Conservation (phyloP, 1,284 basidiomycete genomes). For the Anthracocystis setariae region DNA sequence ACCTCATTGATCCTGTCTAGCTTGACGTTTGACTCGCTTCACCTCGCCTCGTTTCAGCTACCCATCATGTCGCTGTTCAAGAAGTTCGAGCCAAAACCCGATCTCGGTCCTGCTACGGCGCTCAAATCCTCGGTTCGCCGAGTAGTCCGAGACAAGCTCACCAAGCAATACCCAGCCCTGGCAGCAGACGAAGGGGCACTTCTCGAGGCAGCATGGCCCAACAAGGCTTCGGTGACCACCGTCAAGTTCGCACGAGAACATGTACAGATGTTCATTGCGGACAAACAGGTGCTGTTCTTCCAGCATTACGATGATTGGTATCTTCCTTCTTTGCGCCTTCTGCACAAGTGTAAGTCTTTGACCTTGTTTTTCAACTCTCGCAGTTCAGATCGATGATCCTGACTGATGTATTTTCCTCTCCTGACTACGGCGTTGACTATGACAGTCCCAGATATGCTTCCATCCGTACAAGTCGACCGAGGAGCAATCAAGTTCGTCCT, state of each 20-base stretch:
- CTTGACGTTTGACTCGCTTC: neutral
- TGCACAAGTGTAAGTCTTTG: slow-evolving; percentile 77
- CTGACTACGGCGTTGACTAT: neutral
- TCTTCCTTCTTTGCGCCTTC: slow-evolving; percentile 84
- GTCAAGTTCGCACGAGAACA: slow-evolving; percentile 94
- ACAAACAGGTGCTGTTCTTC: slow-evolving; percentile 89
- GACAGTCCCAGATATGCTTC: slow-evolving; percentile 75
- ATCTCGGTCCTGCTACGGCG: slow-evolving; percentile 90
- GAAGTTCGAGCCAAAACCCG: slow-evolving; percentile 75
- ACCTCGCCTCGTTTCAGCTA: neutral
- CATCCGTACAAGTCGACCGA: slow-evolving; percentile 88
- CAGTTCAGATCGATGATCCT: slow-evolving; percentile 1
- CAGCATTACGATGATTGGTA: slow-evolving; percentile 96
- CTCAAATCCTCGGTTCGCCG: slow-evolving; percentile 94
- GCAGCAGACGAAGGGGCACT: slow-evolving; percentile 72
- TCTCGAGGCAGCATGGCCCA: slow-evolving; percentile 94
- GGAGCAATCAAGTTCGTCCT: slow-evolving; percentile 98
- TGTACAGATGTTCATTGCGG: slow-evolving; percentile 88
- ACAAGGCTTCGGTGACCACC: slow-evolving; percentile 91
- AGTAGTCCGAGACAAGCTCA: slow-evolving; percentile 80
- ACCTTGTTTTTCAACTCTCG: neutral
- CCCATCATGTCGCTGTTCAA: slow-evolving; percentile 66
- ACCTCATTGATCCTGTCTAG: neutral
- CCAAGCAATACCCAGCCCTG: slow-evolving; percentile 80
- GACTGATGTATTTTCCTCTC: neutral